A percentile compares a stretch with the other conserved stretches of the same genome.
These are phyloP conservation scores for Pontederia paniculata DNA, from an alignment of 176 grass and related monocot genomes.

Conservation along the genomic window DNA sequence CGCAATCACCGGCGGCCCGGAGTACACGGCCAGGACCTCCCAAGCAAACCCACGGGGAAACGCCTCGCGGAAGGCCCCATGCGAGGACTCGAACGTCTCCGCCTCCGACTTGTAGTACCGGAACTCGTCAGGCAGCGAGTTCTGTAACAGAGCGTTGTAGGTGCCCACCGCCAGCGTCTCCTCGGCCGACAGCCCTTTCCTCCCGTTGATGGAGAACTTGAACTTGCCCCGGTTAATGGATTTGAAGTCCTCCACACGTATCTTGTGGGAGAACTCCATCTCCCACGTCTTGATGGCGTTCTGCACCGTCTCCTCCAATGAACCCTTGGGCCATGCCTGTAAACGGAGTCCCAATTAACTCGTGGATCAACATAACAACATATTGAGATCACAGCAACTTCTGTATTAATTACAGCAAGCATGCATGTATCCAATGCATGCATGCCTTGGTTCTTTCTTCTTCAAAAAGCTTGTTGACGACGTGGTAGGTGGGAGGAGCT, in stretches of 20 bases:
- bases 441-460: constrained; percentile 49
- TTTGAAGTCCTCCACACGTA: constrained; percentile 65
- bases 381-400: not conserved
- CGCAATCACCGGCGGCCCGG: constrained; percentile 43
- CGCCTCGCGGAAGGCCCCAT: constrained; percentile 50
- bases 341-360: not conserved
- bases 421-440: not conserved
- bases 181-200: constrained; percentile 20
- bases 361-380: not conserved
- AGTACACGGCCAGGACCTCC: constrained; percentile 69
- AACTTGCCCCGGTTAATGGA: constrained; percentile 46
- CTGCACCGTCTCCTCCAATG: constrained; percentile 82
- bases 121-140: constrained; percentile 34
- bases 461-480: constrained; percentile 87
- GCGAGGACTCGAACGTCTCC: constrained; percentile 87
- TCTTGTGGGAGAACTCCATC: constrained; percentile 95
- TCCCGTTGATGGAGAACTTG: constrained; percentile 55
- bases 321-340: constrained; percentile 66
- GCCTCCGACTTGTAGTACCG: constrained; percentile 50
- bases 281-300: constrained; percentile 97
- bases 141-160: constrained; percentile 77
- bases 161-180: constrained; percentile 72
- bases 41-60: constrained; percentile 81
- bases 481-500: constrained; percentile 52
- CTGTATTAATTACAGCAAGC: not conserved